Base-by-base conservation (phyloP, 176 grass and related monocot species). In the Echinochloa phyllopogon region DNA sequence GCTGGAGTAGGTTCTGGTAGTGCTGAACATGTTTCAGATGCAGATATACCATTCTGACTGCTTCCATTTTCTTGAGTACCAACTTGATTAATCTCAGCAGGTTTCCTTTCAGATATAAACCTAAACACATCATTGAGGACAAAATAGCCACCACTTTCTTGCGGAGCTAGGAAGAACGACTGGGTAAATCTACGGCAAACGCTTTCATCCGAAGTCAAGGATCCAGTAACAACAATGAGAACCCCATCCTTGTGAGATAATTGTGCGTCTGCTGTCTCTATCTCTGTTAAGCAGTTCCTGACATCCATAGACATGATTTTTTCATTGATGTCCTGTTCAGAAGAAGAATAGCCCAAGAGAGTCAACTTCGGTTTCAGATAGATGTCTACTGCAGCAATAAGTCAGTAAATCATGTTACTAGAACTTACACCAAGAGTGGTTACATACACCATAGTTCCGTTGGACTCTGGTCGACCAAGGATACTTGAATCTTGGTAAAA, bases 161-260 rank as follows among this genome's bases (percentile, higher is more conserved):
- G 97, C 4, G 94, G 97, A 23, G 97, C 97, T 80, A 99, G 92
- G 64, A 99, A 99, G 77, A 99, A 99, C 0, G 94, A 92, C 70
- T 94, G 94, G 33, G 89, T 79, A 90, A 99, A 99, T 39, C 84
- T 86, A 76, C 78, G 86, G 44, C 88, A 85, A 42, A 94, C 16
- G 1, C 85, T 79, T 39, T 94, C 91, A 29, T 39, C 64, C 53
- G 79, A 85, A 80, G 86, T 92, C 69, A 99, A 90, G 17, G 69
- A 89, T 80, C 96, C 96, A 52, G 91, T 95, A 52, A 98, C 96
- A 74, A 94, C 83, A 65, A 98, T 94, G 65, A 98, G 82, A 71
- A 98, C 85, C 25, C 91, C 93, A 36, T 74, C 85, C 86, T 87
- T 90, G 81, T 98, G 91, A 61, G 93, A 95, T 15, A 90, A 77